Evolutionary conservation across 2,329 filamentous ascomycete species (phyloP).

Genomic region (Epichloe bromicola): DNA sequence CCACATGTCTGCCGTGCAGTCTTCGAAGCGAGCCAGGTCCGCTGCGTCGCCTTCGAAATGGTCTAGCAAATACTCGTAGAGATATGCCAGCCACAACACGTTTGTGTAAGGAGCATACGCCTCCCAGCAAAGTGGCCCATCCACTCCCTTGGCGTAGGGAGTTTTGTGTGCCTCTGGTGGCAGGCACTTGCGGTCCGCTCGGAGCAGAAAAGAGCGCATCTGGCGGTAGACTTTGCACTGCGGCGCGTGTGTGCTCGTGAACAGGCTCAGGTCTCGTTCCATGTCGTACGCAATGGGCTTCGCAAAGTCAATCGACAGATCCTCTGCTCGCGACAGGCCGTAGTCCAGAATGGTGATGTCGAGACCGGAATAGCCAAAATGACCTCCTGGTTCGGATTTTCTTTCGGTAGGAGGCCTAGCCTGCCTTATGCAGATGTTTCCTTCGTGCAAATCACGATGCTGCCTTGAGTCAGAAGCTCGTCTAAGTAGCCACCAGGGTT

Average conservation of each 20-base stretch:
- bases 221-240: constrained; percentile 51
- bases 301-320: constrained; percentile 23
- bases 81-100: constrained; percentile 50
- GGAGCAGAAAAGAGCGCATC: constrained; percentile 45
- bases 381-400: constrained; percentile 17
- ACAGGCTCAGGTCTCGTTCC: constrained; percentile 45
- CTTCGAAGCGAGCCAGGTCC: constrained; percentile 32
- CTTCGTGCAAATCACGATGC: constrained; percentile 54
- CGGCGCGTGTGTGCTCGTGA: constrained; percentile 44
- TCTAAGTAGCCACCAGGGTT: neutral
- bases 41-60: constrained; percentile 35
- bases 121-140: constrained; percentile 40
- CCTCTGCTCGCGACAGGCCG: constrained; percentile 46
- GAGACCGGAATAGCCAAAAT: constrained; percentile 46
- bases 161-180: constrained; percentile 32
- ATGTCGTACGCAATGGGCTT: constrained; percentile 41
- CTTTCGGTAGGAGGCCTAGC: constrained; percentile 21
- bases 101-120: constrained; percentile 48
- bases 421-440: constrained; percentile 46
- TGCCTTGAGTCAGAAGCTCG: constrained; percentile 15
- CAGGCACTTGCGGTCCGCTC: constrained; percentile 36
- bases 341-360: constrained; percentile 55
- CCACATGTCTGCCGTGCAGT: constrained; percentile 39
- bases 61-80: constrained; percentile 39
- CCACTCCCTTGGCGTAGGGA: constrained; percentile 32